Evolutionary conservation across 108 stramenopile genomes (phyloP).

Genomic region (Skeletonema tropicum): DNA sequence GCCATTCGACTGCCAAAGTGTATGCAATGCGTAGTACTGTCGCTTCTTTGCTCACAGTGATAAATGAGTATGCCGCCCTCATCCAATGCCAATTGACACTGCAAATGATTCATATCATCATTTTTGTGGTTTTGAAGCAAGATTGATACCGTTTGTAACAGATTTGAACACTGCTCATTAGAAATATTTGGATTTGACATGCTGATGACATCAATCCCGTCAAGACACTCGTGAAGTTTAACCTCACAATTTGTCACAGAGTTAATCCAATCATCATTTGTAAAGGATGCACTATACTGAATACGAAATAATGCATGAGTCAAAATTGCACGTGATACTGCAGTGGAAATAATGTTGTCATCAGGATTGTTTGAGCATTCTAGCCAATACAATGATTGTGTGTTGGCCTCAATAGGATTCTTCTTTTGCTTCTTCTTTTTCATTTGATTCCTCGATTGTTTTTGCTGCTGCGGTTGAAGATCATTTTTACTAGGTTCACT

Average conservation of each 20-base stretch:
- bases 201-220: conserved; percentile 24
- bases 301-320: conserved; percentile 42
- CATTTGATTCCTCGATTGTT: conserved; percentile 7
- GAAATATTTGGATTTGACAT: conserved; percentile 47
- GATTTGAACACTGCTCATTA: conserved; percentile 1
- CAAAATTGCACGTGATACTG: conserved; percentile 37
- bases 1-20: conserved; percentile 22
- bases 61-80: background rate
- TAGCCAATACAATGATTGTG: conserved; percentile 12
- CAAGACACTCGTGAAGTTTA: background rate
- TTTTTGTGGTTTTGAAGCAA: conserved; percentile 2
- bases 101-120: background rate
- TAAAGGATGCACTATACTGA: conserved; percentile 9
- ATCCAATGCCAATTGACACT: background rate
- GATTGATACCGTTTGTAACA: conserved; percentile 11
- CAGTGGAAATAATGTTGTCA: background rate
- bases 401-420: background rate
- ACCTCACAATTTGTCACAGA: background rate
- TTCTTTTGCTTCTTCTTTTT: conserved; percentile 14
- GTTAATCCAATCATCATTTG: conserved; percentile 28
- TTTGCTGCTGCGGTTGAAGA: background rate
- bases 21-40: background rate
- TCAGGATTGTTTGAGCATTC: background rate
- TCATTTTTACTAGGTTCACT: background rate
- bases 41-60: background rate